A percentile compares a stretch with the other conserved stretches of the same genome.
Evolutionary conservation across 805 yeast species (phyloP).

Genomic region (Saturnispora saitoi): DNA sequence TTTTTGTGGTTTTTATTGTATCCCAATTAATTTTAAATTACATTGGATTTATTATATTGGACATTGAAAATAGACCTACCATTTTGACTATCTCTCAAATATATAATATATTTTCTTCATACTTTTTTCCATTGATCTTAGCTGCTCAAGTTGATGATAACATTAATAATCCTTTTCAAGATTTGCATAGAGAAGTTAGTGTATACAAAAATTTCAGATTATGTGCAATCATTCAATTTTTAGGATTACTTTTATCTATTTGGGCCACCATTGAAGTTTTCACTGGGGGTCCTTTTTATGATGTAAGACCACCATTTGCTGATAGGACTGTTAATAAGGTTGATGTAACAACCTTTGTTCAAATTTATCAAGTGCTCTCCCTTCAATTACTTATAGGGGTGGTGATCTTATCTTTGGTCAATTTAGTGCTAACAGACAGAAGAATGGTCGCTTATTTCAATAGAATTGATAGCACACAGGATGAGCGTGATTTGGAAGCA

Average conservation of each 20-base stretch:
- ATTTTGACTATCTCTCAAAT: constrained; percentile 19
- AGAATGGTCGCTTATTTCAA: constrained; percentile 22
- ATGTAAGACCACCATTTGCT: background rate
- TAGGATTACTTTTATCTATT: constrained; percentile 17
- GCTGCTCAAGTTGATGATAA: constrained; percentile 19
- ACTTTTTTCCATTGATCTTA: constrained; percentile 21
- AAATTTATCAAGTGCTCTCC: constrained; percentile 20
- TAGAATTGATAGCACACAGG: constrained; percentile 19
- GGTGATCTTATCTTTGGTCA: constrained; percentile 17
- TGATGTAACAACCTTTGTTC: constrained; percentile 8
- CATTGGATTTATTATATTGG: constrained; percentile 22
- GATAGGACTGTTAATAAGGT: background rate
- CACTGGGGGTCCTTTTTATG: constrained; percentile 9
- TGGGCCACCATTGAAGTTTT: constrained; percentile 19
- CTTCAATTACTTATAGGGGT: constrained; percentile 17
- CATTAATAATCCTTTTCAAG: constrained; percentile 19
- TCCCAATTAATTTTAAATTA: constrained; percentile 24
- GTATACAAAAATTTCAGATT: constrained; percentile 18
- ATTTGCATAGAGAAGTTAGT: constrained; percentile 18
- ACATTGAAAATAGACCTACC: constrained; percentile 19
- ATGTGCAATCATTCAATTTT: constrained; percentile 15
- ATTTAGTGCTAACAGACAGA: constrained; percentile 19
- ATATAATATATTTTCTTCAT: constrained; percentile 21
- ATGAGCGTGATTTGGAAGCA: constrained; percentile 2
- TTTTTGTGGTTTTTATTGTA: constrained; percentile 19